A percentile compares a stretch with the other conserved stretches of the same genome.
Conservation (phyloP, 805 yeast species). For the Pichia nakasei region DNA sequence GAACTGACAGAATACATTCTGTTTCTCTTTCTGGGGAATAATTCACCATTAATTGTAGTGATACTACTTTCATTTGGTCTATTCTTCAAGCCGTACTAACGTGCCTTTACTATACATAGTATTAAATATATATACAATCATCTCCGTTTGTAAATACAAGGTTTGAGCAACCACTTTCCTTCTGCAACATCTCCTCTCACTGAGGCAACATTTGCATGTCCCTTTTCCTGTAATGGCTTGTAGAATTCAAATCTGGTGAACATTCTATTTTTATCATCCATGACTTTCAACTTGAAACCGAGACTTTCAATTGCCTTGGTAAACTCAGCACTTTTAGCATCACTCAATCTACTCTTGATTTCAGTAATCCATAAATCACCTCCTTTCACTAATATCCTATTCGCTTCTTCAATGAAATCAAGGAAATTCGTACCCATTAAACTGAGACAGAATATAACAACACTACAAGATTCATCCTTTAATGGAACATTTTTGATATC, state of each 20-base stretch:
- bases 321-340: slow-evolving; percentile 70
- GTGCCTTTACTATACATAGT: no score
- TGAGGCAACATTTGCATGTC: slow-evolving; percentile 50
- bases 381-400: slow-evolving; percentile 75
- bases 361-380: slow-evolving; percentile 98
- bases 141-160: slow-evolving; percentile 91
- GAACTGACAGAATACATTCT: no score
- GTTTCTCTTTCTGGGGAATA: no score
- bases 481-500: slow-evolving; percentile 89
- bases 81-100: no score
- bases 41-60: no score
- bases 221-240: slow-evolving; percentile 69
- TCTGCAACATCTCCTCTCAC: slow-evolving; percentile 54
- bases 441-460: slow-evolving; percentile 91
- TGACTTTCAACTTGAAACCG: slow-evolving; percentile 82
- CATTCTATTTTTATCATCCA: slow-evolving; percentile 87
- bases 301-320: slow-evolving; percentile 63
- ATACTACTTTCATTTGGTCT: no score
- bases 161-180: slow-evolving; percentile 86
- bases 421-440: slow-evolving; percentile 95
- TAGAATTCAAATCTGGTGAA: slow-evolving; percentile 90
- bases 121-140: no score
- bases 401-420: slow-evolving; percentile 86
- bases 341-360: slow-evolving; percentile 84
- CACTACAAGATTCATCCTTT: slow-evolving; percentile 64